Evolutionary conservation across 225 moss, liverwort and hornwort species (phyloP), one percentile per base, ranked within the genome.

Genomic region (Pseudisothecium myosuroides): DNA sequence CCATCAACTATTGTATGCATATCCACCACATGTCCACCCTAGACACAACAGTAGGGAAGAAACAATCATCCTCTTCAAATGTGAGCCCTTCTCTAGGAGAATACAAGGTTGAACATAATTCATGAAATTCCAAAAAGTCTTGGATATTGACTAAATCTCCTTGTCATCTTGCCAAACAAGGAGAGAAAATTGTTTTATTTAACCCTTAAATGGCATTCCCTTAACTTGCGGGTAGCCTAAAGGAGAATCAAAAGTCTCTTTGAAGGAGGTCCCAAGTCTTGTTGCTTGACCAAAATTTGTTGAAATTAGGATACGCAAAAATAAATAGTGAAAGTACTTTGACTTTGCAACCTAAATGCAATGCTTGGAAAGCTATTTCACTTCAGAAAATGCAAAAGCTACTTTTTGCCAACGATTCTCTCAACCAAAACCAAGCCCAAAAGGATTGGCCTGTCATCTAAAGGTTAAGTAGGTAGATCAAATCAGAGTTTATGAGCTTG

Each of bases 11-110:
- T 47, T 18, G 2, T 73, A 17, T 7, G 2, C 0, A 0, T 2
- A 1, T 69, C 39, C 24, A 23, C 1, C 4, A 2, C 13, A 39
- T 39, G 1, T 69, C 2, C 1, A 0, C 14, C 23, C 14, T 3
- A n/a, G 7, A 68, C 1, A 39, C 69, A 71, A 8, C 4, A n/a
- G 1, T 2, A n/a, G 0, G 9, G 26, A 71, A 69, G 23, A 68
- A 68, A 7, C n/a, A 4, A 23, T 69, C 14, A 69, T 23, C 39
- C 5, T 39, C 7, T 13, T 26, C 5, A 11, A 73, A 29, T 17
- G 17, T 47, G 8, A 29, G 0, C 0, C 24, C 2, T 4, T 24
- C 5, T 3, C 4, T 47, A 0, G 3, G 3, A 47, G 0, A 4
- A 74, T 29, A 28, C 18, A 74, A 18, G 4, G 15, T 47, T 29